Evolutionary conservation across 2,329 filamentous ascomycete genomes (phyloP), one percentile per base, ranked within the genome.

Genomic region (Chaetoscypha palmicola): DNA sequence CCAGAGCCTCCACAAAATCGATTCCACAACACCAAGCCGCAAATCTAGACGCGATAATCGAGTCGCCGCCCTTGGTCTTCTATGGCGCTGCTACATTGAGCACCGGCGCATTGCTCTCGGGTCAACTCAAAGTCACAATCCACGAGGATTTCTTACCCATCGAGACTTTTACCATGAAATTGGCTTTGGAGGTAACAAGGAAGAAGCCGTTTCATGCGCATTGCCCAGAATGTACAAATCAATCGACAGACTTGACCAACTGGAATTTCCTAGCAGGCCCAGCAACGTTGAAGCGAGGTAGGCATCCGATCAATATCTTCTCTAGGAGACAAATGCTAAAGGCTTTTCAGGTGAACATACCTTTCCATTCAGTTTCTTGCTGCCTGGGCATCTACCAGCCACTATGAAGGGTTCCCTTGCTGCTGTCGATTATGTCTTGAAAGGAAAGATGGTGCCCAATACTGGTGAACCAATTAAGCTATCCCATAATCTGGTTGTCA

Each of bases 301-400:
- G 28, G 60, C 24, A 7, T 7, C 61, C 59, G 12, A 31, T 10
- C 23, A n/a, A 7, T 26, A 30, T n/a, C 22, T 35, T 14, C 31
- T 40, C 37, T 19, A 5, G 21, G 22, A 17, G 31, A 16, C 10
- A 19, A 32, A n/a, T 36, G 32, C 48, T 59, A 45, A 53, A n/a
- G n/a, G n/a, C 40, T 20, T 9, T 35, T 65, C 60, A 65, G 81
- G 83, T 48, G 67, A 73, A 38, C 88, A 96, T 64, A 73, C 79
- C 35, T 94, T 90, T 62, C 91, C 92, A 38, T 95, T 96, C 66
- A 94, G 88, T 56, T 83, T 88, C 55, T 73, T 96, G 40, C 76
- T 98, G 34, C 79, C 81, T 1, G 92, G 92, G 16, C 76, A 91
- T 58, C 74, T 95, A n/a, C 90, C 91, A 2, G 86, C 88, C 2